Evolutionary conservation across 2,329 filamentous ascomycete species (phyloP).

Genomic region (Rugonectria rugulosa): DNA sequence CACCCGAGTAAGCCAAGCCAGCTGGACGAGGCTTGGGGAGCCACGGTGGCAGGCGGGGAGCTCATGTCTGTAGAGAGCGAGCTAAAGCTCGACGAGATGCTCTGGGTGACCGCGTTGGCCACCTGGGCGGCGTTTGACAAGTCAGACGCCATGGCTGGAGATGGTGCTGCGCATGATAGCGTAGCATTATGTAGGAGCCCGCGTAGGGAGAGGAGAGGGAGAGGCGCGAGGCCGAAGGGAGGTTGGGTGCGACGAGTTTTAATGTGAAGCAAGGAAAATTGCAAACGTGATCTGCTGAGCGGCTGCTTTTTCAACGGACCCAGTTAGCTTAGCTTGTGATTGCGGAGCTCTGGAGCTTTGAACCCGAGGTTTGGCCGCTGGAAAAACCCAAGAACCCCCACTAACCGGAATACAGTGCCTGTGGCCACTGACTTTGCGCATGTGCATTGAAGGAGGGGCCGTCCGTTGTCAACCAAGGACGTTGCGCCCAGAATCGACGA

Average conservation of each 20-base stretch:
- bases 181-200: constrained; percentile 47
- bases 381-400: too few species aligned
- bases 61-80: constrained; percentile 50
- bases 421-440: constrained; percentile 31
- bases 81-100: constrained; percentile 43
- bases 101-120: constrained; percentile 44
- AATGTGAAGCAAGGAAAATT: constrained; percentile 35
- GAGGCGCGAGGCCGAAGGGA: constrained; percentile 19
- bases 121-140: constrained; percentile 47
- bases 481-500: constrained; percentile 13
- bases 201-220: constrained; percentile 25
- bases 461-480: constrained; percentile 8
- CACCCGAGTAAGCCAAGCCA: constrained; percentile 67
- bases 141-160: constrained; percentile 51
- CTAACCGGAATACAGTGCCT: constrained; percentile 1
- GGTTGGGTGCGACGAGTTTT: constrained; percentile 21
- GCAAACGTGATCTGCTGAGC: constrained; percentile 23
- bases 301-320: constrained; percentile 25
- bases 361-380: constrained; percentile 37
- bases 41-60: constrained; percentile 43
- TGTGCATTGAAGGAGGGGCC: constrained; percentile 35
- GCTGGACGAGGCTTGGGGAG: constrained; percentile 52
- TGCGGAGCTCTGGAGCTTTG: constrained; percentile 35
- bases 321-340: constrained; percentile 40
- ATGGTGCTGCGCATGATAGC: constrained; percentile 40